Percentiles rank a stretch among this genome's conserved stretches.
Evolutionary conservation across 768 basidiomycete genomes (phyloP).

Genomic region (Pleurotus citrinopileatus): DNA sequence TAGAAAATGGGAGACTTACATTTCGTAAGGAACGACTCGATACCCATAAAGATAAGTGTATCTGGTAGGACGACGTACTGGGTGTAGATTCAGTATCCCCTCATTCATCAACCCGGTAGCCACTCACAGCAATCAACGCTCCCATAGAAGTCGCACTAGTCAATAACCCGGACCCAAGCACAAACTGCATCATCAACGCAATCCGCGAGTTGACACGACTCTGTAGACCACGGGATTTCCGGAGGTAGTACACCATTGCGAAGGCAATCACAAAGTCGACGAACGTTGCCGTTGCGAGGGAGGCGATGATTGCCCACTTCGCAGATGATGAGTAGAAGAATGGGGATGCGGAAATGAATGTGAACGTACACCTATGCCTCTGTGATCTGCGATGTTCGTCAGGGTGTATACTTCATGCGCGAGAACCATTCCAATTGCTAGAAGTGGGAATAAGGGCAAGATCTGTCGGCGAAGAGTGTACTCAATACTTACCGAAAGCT

Average conservation of each 20-base stretch:
- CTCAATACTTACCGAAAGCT: not conserved
- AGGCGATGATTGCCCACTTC: slow-evolving; percentile 6
- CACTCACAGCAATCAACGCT: not conserved
- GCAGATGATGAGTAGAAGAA: not conserved
- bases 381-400: not conserved
- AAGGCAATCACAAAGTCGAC: not conserved
- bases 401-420: not conserved
- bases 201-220: not conserved
- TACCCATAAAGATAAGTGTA: not conserved
- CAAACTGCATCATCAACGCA: slow-evolving; percentile 1
- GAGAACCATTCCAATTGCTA: slow-evolving; percentile 4
- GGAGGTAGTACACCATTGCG: slow-evolving; percentile 5
- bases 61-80: not conserved
- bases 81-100: not conserved
- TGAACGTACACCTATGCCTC: not conserved
- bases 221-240: not conserved
- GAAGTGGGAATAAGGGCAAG: not conserved
- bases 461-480: not conserved
- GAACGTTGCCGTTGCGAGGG: slow-evolving; percentile 2
- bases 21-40: slow-evolving; percentile 7
- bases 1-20: not conserved
- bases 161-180: not conserved
- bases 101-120: not conserved
- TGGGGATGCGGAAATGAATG: not conserved
- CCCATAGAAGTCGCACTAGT: not conserved